Evolutionary conservation across 2,329 filamentous ascomycete genomes (phyloP).

Genomic region (Talaromyces sp.): DNA sequence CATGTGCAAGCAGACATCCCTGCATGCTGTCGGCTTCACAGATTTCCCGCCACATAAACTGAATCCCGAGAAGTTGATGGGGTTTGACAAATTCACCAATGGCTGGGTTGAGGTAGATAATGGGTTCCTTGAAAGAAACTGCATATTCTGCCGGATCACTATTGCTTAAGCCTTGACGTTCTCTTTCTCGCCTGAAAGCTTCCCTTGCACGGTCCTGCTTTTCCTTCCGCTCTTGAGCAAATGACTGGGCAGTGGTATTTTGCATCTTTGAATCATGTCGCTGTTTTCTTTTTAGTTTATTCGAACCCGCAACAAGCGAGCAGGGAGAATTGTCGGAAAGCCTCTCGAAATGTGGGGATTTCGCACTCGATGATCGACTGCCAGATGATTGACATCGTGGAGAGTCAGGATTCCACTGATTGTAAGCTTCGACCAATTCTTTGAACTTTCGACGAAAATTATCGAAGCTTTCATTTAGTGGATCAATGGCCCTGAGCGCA

Average conservation of each 20-base stretch:
- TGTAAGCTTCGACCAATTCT: conserved; percentile 22
- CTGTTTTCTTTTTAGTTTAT: conserved; percentile 33
- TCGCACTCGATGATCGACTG: not conserved
- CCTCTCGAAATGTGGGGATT: not conserved
- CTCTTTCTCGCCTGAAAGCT: conserved; percentile 34
- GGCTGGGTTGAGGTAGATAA: conserved; percentile 59
- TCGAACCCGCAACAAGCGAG: not conserved
- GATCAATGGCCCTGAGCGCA: conserved; percentile 11
- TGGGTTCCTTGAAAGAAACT: conserved; percentile 49
- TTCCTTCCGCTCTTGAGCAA: conserved; percentile 56
- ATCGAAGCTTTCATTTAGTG: conserved; percentile 26
- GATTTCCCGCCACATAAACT: conserved; percentile 87
- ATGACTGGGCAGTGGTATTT: conserved; percentile 58
- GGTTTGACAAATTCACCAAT: conserved; percentile 71
- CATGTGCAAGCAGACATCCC: conserved; percentile 82
- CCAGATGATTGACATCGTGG: not conserved
- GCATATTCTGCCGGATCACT: conserved; percentile 49
- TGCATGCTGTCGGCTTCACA: conserved; percentile 64
- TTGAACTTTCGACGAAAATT: conserved; percentile 35
- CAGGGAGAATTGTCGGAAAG: not conserved
- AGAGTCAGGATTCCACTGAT: conserved; percentile 12
- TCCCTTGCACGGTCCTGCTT: conserved; percentile 58
- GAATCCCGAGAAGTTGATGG: conserved; percentile 79
- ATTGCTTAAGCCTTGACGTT: conserved; percentile 35
- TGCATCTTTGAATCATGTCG: conserved; percentile 50